These are phyloP conservation scores for Colletotrichum sp. DNA, from an alignment of 2,329 filamentous ascomycete genomes.

Conservation along the genomic window DNA sequence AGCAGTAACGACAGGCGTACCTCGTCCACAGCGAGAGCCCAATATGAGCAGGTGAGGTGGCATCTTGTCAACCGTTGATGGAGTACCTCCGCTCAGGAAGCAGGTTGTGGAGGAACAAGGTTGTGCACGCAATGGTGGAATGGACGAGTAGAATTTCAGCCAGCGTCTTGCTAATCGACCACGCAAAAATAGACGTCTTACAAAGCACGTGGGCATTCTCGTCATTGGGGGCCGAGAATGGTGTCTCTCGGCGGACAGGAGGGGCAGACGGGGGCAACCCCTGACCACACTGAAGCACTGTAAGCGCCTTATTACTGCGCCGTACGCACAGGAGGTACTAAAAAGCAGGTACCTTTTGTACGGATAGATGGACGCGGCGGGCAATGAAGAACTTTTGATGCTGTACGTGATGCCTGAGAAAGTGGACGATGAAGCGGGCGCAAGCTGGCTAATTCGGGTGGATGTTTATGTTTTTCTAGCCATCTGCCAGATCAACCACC, in stretches of 20 bases:
- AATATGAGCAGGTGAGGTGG: neutral
- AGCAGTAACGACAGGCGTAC: neutral
- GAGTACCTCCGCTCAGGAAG: neutral
- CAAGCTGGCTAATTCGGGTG: neutral
- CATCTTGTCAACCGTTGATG: neutral
- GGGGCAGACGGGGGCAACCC: neutral
- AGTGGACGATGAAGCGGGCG: neutral
- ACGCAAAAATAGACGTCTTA: constrained; percentile 19
- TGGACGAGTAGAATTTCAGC: neutral
- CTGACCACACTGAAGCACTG: neutral
- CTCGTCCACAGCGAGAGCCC: neutral
- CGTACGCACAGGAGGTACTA: neutral
- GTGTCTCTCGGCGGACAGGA: neutral
- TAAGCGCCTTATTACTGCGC: neutral
- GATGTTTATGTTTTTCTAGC: neutral
- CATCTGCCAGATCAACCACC: neutral
- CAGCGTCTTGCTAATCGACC: constrained; percentile 12
- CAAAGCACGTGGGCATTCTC: constrained; percentile 19
- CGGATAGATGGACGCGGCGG: neutral
- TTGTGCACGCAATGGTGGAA: neutral
- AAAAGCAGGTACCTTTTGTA: neutral
- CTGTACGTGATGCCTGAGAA: neutral
- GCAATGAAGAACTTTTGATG: neutral
- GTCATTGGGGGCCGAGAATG: constrained; percentile 17
- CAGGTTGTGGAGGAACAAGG: neutral